Evolutionary conservation across 176 grass and related monocot species (phyloP), one percentile per base, ranked within the genome.

Genomic region (Zoysia japonica): DNA sequence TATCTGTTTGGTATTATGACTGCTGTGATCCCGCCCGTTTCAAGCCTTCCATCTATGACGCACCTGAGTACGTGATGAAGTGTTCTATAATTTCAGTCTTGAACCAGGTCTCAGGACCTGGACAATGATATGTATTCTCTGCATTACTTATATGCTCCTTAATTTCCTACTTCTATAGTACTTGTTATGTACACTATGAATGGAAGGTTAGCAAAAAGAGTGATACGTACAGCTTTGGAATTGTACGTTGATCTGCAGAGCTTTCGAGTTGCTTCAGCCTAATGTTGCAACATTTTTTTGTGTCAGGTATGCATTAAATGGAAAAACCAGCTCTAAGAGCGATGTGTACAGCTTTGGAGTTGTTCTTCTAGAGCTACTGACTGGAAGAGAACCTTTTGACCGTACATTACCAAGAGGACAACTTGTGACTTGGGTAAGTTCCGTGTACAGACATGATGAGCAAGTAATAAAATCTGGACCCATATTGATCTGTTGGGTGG

Each of bases 341-440:
- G 91, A 93, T 78, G 91, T 93, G 16, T 93, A 93, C 54, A 90
- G 91, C 82, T 93, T 90, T 1, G 88, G 92, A 71, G 92, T 94
- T 76, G 86, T 94, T 75, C 83, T 90, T 71, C 70, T 94, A 2
- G 92, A 94, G 86, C 68, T 94, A 37, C 82, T 94, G 66, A 94
- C 88, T 3, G 92, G 92, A 50, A 85, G 92, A 52, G 91, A 93
- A 86, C 88, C 91, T 71, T 85, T 93, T 0, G 92, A 94, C 75
- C 86, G 84, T 82, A 94, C 92, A 55, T 74, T 93, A 71, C 91
- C 91, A 19, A 80, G 80, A 72, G 92, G 88, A 50, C 86, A 94
- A 70, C 92, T 94, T 68, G 92, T 91, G 48, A 94, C 88, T 41
- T 94, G 92, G 88, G 92, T 94, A 87, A 61, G 73, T 81, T 85